These are phyloP conservation scores for Dendrobium nobile DNA, from an alignment of 106 monocot species.

Conservation along the genomic window DNA sequence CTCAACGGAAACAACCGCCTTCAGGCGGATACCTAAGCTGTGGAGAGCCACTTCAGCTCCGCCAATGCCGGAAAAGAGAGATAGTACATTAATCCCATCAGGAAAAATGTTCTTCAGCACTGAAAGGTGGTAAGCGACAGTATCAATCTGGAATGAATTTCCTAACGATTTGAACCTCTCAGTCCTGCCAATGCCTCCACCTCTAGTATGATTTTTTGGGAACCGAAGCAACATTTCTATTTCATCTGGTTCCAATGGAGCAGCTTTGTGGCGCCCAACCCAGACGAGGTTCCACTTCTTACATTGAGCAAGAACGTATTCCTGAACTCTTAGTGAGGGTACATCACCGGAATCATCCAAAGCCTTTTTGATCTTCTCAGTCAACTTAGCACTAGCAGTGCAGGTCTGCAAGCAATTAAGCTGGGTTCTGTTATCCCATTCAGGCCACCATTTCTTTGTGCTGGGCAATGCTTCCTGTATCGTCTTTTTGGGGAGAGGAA, in stretches of 20 bases:
- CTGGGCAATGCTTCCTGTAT: slow-evolving; percentile 43
- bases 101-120: slow-evolving; percentile 61
- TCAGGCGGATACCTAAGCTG: slow-evolving; percentile 50
- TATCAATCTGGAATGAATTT: slow-evolving; percentile 80
- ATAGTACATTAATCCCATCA: slow-evolving; percentile 54
- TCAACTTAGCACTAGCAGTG: slow-evolving; percentile 35
- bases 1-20: slow-evolving; percentile 64
- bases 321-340: slow-evolving; percentile 24
- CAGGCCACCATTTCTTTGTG: slow-evolving; percentile 70
- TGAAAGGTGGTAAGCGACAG: slow-evolving; percentile 74
- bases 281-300: slow-evolving; percentile 73
- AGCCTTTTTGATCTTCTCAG: slow-evolving; percentile 3
- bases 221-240: slow-evolving; percentile 65
- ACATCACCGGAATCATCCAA: slow-evolving; percentile 15
- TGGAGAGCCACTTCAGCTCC: slow-evolving; percentile 88
- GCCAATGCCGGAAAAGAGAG: slow-evolving; percentile 73
- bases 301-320: slow-evolving; percentile 36
- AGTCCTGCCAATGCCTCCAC: slow-evolving; percentile 45
- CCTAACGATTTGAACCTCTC: slow-evolving; percentile 60
- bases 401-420: slow-evolving; percentile 27
- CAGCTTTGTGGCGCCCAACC: slow-evolving; percentile 67
- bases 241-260: slow-evolving; percentile 65
- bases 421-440: slow-evolving; percentile 61
- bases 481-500: slow-evolving; percentile 39
- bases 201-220: slow-evolving; percentile 65